These are phyloP conservation scores for Daldinia bambusicola DNA, from an alignment of 495 filamentous ascomycete genomes.

Conservation along the genomic window DNA sequence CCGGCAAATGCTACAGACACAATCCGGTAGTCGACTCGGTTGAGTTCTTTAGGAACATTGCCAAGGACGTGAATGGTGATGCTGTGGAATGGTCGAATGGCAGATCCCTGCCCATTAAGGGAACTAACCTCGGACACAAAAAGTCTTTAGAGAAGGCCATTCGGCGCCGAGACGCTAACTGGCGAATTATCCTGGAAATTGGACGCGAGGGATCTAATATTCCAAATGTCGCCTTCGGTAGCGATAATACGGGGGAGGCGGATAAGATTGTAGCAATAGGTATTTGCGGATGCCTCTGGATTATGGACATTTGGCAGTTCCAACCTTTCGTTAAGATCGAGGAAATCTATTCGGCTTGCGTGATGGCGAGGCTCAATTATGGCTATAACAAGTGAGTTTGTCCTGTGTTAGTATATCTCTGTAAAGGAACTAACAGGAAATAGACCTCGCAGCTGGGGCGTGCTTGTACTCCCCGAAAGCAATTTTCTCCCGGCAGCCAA, in stretches of 20 bases:
- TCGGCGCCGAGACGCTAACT: conserved; percentile 51
- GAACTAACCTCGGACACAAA: neutral
- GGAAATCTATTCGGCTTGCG: conserved; percentile 9
- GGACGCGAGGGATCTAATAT: conserved; percentile 67
- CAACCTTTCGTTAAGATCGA: conserved; percentile 30
- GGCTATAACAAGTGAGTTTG: conserved; percentile 24
- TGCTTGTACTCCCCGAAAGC: conserved; percentile 56
- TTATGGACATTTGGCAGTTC: conserved; percentile 73
- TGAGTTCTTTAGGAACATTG: conserved; percentile 38
- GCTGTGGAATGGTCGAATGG: neutral
- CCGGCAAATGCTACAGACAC: conserved; percentile 44
- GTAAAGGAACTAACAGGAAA: conserved; percentile 22
- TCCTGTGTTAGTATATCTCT: neutral
- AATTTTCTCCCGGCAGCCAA: conserved; percentile 52
- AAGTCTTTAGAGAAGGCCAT: conserved; percentile 41
- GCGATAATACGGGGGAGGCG: conserved; percentile 69
- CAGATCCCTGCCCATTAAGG: neutral
- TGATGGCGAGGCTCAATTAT: neutral
- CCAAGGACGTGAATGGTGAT: conserved; percentile 45
- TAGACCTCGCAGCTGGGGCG: conserved; percentile 57
- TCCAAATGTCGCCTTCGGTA: conserved; percentile 78
- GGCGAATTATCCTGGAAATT: conserved; percentile 54
- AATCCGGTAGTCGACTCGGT: conserved; percentile 15
- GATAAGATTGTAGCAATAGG: conserved; percentile 78
- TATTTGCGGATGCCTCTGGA: conserved; percentile 70